phyloP scores from a whole-genome alignment of 108 stramenopile species.

The Nitzschia putrida region DNA sequence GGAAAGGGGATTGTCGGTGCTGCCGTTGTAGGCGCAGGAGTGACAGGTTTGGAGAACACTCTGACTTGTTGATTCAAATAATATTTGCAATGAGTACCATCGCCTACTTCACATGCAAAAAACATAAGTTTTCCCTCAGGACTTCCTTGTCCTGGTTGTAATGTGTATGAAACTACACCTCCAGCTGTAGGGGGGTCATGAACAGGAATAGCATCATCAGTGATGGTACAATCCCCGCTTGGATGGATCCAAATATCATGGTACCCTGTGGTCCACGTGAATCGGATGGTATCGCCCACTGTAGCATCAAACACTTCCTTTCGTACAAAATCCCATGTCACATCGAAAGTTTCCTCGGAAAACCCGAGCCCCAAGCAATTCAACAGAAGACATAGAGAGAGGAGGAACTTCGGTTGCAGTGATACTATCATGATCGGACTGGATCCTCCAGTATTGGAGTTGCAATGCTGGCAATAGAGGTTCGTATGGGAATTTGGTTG shows the following conservation, averaged over 20 bases:
- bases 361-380: neutral
- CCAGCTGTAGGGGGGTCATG: neutral
- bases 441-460: no score
- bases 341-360: neutral
- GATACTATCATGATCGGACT: no score
- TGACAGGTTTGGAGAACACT: neutral
- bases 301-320: conserved; percentile 5
- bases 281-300: conserved; percentile 23
- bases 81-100: conserved; percentile 8
- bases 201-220: conserved; percentile 1
- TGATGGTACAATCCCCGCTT: conserved; percentile 14
- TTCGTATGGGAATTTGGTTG: no score
- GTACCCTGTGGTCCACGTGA: conserved; percentile 13
- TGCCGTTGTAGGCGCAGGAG: neutral
- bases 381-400: no score
- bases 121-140: conserved; percentile 11
- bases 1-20: conserved; percentile 1
- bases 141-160: conserved; percentile 7
- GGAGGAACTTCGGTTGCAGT: no score
- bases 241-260: conserved; percentile 35
- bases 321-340: neutral
- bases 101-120: conserved; percentile 25
- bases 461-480: no score
- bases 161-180: conserved; percentile 10
- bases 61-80: conserved; percentile 4